A percentile compares a stretch with the other conserved stretches of the same genome.
Evolutionary conservation across 257 asterid species (phyloP).

Genomic region (Fraxinus americana): DNA sequence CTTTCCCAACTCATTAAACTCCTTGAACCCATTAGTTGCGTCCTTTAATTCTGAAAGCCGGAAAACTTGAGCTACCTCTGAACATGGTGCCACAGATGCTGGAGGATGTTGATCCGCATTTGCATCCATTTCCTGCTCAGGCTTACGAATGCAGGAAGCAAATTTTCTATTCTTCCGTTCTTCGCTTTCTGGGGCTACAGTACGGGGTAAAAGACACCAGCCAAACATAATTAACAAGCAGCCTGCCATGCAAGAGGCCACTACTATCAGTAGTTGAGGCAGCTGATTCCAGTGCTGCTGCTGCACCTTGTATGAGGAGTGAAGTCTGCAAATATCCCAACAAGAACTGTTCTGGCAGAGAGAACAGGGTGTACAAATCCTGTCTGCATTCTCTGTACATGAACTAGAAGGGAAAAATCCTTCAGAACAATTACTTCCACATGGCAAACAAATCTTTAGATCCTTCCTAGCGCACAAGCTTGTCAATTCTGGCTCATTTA

Average conservation of each 20-base stretch:
- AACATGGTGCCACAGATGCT: slow-evolving; percentile 54
- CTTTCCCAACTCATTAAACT: slow-evolving; percentile 90
- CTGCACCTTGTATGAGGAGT: slow-evolving; percentile 34
- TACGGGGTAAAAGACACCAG: slow-evolving; percentile 60
- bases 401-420: slow-evolving; percentile 84
- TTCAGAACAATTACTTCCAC: slow-evolving; percentile 70
- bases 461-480: slow-evolving; percentile 78
- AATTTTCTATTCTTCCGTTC: slow-evolving; percentile 42
- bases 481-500: slow-evolving; percentile 82
- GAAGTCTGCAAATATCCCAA: slow-evolving; percentile 59
- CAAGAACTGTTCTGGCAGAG: slow-evolving; percentile 93
- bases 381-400: slow-evolving; percentile 63
- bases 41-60: slow-evolving; percentile 90
- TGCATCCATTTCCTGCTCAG: slow-evolving; percentile 38
- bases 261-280: slow-evolving; percentile 48
- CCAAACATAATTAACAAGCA: slow-evolving; percentile 51
- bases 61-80: slow-evolving; percentile 79
- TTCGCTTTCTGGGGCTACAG: slow-evolving; percentile 23
- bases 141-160: slow-evolving; percentile 39
- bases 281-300: slow-evolving; percentile 41
- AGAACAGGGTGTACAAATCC: slow-evolving; percentile 91
- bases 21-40: slow-evolving; percentile 93
- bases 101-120: slow-evolving; percentile 44
- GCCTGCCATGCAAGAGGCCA: slow-evolving; percentile 60
- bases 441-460: slow-evolving; percentile 77